phyloP scores from a whole-genome alignment of 2,329 filamentous ascomycete species.

The Graphilbum sp. region DNA sequence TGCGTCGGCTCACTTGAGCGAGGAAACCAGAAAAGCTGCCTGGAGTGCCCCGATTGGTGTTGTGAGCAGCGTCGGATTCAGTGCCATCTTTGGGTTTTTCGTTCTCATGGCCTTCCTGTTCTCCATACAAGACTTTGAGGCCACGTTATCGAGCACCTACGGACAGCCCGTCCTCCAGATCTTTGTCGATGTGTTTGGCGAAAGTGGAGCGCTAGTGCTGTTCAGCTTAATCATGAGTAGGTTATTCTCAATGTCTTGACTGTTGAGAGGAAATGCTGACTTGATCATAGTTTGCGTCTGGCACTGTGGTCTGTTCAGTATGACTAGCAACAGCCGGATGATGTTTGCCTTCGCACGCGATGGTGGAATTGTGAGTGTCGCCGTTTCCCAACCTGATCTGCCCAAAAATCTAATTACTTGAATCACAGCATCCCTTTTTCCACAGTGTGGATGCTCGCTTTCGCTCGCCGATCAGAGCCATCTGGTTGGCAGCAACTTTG shows the following conservation, averaged over 20 bases:
- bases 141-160: constrained; percentile 26
- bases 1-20: constrained; percentile 37
- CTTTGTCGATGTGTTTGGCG: constrained; percentile 37
- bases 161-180: constrained; percentile 41
- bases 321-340: constrained; percentile 41
- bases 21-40: constrained; percentile 38
- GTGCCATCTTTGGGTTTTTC: constrained; percentile 40
- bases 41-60: constrained; percentile 43
- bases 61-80: constrained; percentile 37
- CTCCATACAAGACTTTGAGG: constrained; percentile 38
- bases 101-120: constrained; percentile 40
- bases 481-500: constrained; percentile 37
- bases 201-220: constrained; percentile 35
- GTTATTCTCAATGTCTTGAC: too few relatives aligned
- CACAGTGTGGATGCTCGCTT: constrained; percentile 33
- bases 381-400: not conserved
- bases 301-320: constrained; percentile 42
- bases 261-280: not conserved
- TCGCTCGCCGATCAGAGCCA: constrained; percentile 31
- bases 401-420: not conserved
- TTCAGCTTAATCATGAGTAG: constrained; percentile 34
- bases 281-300: constrained; percentile 33
- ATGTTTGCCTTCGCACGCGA: constrained; percentile 43
- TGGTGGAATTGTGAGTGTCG: constrained; percentile 26
- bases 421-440: constrained; percentile 20